Percentiles rank a stretch among this genome's conserved stretches.
Conservation (phyloP, 75 land plant genomes). For the Picea glauca region DNA sequence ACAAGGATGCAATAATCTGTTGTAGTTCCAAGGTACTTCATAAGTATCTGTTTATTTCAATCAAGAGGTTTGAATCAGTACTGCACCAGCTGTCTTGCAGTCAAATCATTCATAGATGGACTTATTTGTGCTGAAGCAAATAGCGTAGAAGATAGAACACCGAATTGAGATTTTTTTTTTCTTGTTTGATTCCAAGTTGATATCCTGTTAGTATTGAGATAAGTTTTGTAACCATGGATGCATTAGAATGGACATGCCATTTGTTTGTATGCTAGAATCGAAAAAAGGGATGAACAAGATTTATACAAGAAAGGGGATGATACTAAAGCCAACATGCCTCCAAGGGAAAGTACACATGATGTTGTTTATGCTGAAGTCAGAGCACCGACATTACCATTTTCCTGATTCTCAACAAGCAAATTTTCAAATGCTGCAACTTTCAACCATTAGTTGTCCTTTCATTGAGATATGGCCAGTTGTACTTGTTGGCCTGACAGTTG, state of each 20-base stretch:
- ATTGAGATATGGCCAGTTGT: background rate
- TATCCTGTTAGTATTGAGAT: background rate
- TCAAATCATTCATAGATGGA: background rate
- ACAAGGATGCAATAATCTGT: conserved; percentile 32
- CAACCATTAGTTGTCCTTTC: too few relatives aligned
- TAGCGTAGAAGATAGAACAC: background rate
- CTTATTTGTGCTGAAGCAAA: background rate
- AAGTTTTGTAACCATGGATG: background rate
- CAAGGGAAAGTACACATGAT: background rate
- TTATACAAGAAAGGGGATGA: too few relatives aligned
- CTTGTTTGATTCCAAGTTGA: background rate
- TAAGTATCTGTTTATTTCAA: background rate
- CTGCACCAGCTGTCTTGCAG: background rate
- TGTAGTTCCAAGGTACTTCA: conserved; percentile 31
- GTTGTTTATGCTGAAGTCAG: background rate
- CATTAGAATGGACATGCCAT: background rate
- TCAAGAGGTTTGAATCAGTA: background rate
- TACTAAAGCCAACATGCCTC: background rate
- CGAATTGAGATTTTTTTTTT: background rate
- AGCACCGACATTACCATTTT: background rate
- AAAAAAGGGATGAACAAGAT: background rate
- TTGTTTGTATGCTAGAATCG: background rate
- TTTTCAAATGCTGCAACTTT: background rate
- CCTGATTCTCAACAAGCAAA: background rate
- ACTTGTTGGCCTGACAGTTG: conserved; percentile 3